Conservation (phyloP, 345 rosid species). For the Brassica juncea region DNA sequence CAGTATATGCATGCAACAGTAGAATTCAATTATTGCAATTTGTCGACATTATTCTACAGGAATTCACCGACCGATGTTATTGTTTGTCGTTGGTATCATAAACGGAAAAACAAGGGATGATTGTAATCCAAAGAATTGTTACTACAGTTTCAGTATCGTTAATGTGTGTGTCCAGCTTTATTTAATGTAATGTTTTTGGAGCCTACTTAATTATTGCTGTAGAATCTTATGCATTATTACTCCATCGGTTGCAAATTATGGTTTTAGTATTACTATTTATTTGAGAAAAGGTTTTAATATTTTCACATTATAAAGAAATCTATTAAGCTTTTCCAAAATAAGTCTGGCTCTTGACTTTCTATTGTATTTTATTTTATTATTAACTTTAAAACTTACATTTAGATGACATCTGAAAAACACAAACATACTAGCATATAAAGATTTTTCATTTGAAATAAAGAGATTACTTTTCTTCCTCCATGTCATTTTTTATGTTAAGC, state of each 20-base stretch:
- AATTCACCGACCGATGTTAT: slow-evolving; percentile 35
- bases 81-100: slow-evolving; percentile 8
- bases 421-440: background rate
- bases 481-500: background rate
- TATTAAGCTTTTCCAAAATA: background rate
- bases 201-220: background rate
- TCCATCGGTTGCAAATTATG: background rate
- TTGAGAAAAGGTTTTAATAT: background rate
- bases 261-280: background rate
- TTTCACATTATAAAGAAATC: background rate
- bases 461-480: background rate
- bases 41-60: slow-evolving; percentile 17
- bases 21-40: slow-evolving; percentile 24
- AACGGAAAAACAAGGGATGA: background rate
- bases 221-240: background rate
- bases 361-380: background rate
- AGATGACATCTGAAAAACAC: background rate
- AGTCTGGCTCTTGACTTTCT: background rate
- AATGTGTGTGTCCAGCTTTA: background rate
- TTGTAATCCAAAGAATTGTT: background rate
- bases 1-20: slow-evolving; percentile 31
- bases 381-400: background rate
- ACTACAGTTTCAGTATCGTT: background rate
- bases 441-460: background rate
- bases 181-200: background rate